Base-by-base conservation (phyloP, 805 yeast genomes). In the Candida coleopterorum region DNA sequence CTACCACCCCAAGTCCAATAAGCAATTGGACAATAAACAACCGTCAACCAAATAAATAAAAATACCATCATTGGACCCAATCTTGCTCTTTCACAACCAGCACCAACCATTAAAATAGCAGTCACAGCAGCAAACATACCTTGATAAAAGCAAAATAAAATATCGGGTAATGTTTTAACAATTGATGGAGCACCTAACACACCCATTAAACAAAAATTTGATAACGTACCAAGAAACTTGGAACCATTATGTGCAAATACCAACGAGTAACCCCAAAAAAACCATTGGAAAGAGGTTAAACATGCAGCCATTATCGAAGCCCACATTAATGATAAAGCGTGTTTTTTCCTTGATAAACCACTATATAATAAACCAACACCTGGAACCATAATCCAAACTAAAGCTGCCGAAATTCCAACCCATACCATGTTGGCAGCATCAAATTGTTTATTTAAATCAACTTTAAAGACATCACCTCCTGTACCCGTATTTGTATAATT, bases 51-150 rank as follows among this genome's bases (percentile, higher is more conserved):
- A 47, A 85, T 64, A 62, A 93, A 93, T 46, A 90, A 69, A 70
- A 88, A 90, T 22, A 93, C 77, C 90, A 93, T 85, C 90, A 89
- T 85, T 43, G 98, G 97, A 28, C 90, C 90, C 46, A 93, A 75
- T 54, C 97, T 75, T 12, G 96, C 97, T 61, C 98, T 80, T 67
- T 93, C 98, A 62, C 94, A 86, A 35, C 96, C 96, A 63, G 96
- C 98, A 60, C 98, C 98, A 32, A 89, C 74, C 94, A 90, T 81
- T 64, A 93, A 75, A 56, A 85, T 82, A 45, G 94, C 97, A 22
- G 97, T 88, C 34, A 83, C 83, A 58, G 83, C 78, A 29, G 97
- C 97, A 55, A 93, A 93, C 96, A 87, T 87, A 55, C 96, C 95
- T 67, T 90, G 97, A 77, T 80, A 90, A 45, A 85, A 81, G 55